Evolutionary conservation across 768 basidiomycete species (phyloP), one percentile per base, ranked within the genome.

Genomic region (Daedalea quercina): DNA sequence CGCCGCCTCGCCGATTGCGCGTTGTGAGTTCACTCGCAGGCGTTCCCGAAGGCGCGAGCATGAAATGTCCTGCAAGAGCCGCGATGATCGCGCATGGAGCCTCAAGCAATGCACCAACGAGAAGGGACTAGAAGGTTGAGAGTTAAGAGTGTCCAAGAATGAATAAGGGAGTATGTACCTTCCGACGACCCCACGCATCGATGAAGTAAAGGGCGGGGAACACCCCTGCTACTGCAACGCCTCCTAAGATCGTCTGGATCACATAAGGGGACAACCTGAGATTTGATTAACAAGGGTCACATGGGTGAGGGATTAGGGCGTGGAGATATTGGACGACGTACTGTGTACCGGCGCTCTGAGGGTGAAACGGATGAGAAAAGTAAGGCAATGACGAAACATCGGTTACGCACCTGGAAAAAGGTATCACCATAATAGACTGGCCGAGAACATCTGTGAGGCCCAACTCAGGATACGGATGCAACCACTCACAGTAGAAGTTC

Each of bases 391-490:
- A 31, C 28, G 11, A 31, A 31, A 31, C 28, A 11, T 6, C 28
- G 28, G 28, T 31, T 11, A 28, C 46, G 13, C 31, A 47, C 46
- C 48, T 49, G 70, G 73, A 90, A 92, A 75, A 90, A 90, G 0
- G 82, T 85, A 54, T 88, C 84, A 15, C 87, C 85, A 60, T 87
- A 88, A 65, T 87, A 87, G 62, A 87, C 85, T 86, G 57, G 20
- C 28, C 3, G 8, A 35, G 34, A 17, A 35, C 8, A 9, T 8
- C 34, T 35, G 34, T 35, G 34, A 35, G n/a, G 34, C 17, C 8
- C 34, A 17, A 35, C 15, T 6, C 37, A 19, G 19, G 7, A 40
- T 40, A 15, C 15, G 17, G 37, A 17, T 15, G 22, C 24, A 6
- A 6, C 2, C 9, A 66, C 79, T 56, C 55, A 85, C 85, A 86